These are phyloP conservation scores for Fusarium keratoplasticum DNA, from an alignment of 2,329 filamentous ascomycete species.

Conservation along the genomic window DNA sequence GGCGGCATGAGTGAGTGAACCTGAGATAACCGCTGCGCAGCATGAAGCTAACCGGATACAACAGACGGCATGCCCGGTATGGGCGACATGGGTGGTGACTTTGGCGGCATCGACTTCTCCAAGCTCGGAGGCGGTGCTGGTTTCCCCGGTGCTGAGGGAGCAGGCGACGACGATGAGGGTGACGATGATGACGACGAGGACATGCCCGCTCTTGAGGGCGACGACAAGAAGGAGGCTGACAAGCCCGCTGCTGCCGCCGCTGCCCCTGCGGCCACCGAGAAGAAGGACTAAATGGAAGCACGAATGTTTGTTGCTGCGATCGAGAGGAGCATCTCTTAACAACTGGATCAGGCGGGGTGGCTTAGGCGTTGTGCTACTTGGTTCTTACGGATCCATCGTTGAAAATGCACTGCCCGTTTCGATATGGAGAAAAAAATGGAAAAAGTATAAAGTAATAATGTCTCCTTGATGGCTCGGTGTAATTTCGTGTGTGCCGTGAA, in stretches of 20 bases:
- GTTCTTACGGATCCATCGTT: constrained; percentile 37
- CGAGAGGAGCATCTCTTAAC: constrained; percentile 36
- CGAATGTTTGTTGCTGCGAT: constrained; percentile 27
- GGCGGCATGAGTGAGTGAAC: constrained; percentile 70
- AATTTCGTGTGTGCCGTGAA: not conserved
- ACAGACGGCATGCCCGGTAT: constrained; percentile 68
- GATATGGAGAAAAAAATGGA: constrained; percentile 39
- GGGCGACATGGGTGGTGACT: constrained; percentile 71
- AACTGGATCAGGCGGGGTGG: constrained; percentile 36
- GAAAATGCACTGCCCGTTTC: constrained; percentile 34
- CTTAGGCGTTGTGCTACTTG: constrained; percentile 41
- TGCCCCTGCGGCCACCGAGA: constrained; percentile 51
- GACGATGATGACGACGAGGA: constrained; percentile 79
- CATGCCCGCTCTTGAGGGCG: constrained; percentile 84
- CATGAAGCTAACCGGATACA: constrained; percentile 8
- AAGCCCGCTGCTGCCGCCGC: constrained; percentile 43
- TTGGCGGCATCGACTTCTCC: constrained; percentile 92
- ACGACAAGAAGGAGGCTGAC: constrained; percentile 58
- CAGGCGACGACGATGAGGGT: constrained; percentile 61
- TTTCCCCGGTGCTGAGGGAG: constrained; percentile 65
- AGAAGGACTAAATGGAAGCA: constrained; percentile 50
- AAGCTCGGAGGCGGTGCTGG: constrained; percentile 77
- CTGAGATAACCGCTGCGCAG: not conserved
- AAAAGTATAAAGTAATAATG: constrained; percentile 35
- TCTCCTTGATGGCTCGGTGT: not conserved